Conservation (phyloP, 768 basidiomycete genomes). For the Polyporus arcularius region DNA sequence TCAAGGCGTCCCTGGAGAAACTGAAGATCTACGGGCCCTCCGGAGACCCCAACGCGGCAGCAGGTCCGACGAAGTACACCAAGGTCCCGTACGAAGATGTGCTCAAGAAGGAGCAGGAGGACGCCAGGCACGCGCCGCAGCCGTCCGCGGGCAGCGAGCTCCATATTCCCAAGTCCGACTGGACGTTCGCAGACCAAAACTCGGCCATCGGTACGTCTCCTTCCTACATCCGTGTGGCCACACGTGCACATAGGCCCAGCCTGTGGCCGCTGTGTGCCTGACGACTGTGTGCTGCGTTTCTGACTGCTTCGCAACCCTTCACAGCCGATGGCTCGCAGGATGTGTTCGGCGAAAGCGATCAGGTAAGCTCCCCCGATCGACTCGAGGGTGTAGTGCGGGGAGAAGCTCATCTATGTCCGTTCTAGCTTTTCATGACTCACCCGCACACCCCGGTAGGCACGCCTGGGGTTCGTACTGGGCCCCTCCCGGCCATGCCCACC, state of each 20-base stretch:
- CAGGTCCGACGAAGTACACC: constrained; percentile 62
- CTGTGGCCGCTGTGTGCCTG: too few relatives aligned
- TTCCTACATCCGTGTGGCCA: neutral
- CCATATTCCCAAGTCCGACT: constrained; percentile 22
- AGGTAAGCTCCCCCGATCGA: constrained; percentile 17
- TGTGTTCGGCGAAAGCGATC: constrained; percentile 22
- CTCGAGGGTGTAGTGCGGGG: neutral
- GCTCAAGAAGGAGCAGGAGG: constrained; percentile 28
- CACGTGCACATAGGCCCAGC: too few relatives aligned
- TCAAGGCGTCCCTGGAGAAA: constrained; percentile 72
- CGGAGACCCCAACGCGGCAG: constrained; percentile 56
- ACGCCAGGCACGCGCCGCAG: neutral
- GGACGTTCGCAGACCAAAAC: constrained; percentile 28
- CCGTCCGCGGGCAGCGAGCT: constrained; percentile 10
- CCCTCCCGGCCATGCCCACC: constrained; percentile 4
- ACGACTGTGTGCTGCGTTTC: neutral
- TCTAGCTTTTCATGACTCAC: constrained; percentile 21
- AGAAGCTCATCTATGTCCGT: neutral
- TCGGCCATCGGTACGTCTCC: constrained; percentile 23
- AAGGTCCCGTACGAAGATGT: constrained; percentile 73
- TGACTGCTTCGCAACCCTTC: neutral
- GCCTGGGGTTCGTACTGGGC: constrained; percentile 5
- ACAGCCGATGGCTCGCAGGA: constrained; percentile 27
- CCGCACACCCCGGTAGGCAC: constrained; percentile 11
- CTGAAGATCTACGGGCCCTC: constrained; percentile 68